A percentile compares a stretch with the other conserved stretches of the same genome.
phyloP scores from a whole-genome alignment of 2,329 filamentous ascomycete species.

The Verticillium zaregamsianum region DNA sequence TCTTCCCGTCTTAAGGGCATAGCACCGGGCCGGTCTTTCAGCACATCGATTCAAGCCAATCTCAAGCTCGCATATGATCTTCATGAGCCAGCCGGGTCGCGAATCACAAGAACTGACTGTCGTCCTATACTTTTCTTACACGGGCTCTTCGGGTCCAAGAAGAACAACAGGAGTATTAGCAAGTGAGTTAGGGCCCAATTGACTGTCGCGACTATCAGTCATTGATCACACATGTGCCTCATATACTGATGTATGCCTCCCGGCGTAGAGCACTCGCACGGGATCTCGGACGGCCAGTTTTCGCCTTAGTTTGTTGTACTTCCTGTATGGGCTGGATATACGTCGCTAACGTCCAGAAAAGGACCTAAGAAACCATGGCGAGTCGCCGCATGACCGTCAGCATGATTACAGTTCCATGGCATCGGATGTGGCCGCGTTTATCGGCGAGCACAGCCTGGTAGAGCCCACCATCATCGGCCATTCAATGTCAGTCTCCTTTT shows the following conservation, averaged over 20 bases:
- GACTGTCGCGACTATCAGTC: not conserved
- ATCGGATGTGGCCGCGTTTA: conserved; percentile 76
- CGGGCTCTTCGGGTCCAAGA: conserved; percentile 90
- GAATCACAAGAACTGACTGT: conserved; percentile 30
- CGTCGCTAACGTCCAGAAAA: conserved; percentile 25
- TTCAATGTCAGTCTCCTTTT: conserved; percentile 64
- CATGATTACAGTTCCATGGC: conserved; percentile 85
- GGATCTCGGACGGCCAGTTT: conserved; percentile 76
- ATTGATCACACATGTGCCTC: not conserved
- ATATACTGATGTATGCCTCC: not conserved
- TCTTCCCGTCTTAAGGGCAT: not conserved
- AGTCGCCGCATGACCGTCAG: conserved; percentile 69
- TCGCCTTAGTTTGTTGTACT: conserved; percentile 61
- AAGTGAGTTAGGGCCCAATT: conserved; percentile 57
- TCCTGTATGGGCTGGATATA: conserved; percentile 7
- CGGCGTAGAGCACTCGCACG: conserved; percentile 66
- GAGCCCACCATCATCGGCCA: conserved; percentile 81
- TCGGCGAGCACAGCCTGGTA: conserved; percentile 64
- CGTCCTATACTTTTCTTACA: conserved; percentile 83
- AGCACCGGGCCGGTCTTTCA: not conserved
- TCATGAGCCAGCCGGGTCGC: conserved; percentile 46
- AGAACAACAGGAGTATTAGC: conserved; percentile 91
- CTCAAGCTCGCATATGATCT: conserved; percentile 59
- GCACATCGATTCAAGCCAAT: not conserved
- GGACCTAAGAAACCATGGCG: conserved; percentile 92